Conservation (phyloP, 2,329 filamentous ascomycete genomes). For the Paraconiothyrium sp. region DNA sequence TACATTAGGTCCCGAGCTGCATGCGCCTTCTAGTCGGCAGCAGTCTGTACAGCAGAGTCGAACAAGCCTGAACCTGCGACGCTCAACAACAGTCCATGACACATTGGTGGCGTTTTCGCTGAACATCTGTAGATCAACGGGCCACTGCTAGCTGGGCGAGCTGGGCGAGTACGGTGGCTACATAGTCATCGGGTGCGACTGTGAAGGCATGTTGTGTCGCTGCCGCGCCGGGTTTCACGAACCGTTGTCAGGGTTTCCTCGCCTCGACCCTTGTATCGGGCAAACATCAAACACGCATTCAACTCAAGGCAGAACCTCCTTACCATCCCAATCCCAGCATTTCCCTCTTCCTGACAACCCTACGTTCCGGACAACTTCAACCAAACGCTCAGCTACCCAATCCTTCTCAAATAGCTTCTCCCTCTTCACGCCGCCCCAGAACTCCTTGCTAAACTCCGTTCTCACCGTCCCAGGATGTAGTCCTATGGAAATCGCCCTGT, state of each 20-base stretch:
- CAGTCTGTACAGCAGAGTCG: too few relatives aligned
- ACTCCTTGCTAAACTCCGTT: conserved; percentile 76
- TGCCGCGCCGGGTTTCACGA: too few relatives aligned
- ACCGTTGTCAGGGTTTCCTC: too few relatives aligned
- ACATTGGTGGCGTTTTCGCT: conserved; percentile 13
- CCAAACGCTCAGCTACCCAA: conserved; percentile 71
- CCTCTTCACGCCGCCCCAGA: conserved; percentile 71
- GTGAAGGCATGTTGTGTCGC: not conserved
- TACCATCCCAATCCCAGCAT: conserved; percentile 53
- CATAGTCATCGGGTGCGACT: not conserved
- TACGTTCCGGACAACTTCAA: conserved; percentile 72
- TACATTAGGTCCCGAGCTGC: too few relatives aligned
- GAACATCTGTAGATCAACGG: not conserved
- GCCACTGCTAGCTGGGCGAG: not conserved
- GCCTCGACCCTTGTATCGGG: not conserved
- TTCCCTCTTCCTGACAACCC: conserved; percentile 59
- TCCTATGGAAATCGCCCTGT: conserved; percentile 72
- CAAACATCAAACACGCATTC: not conserved
- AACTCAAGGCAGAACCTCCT: conserved; percentile 48
- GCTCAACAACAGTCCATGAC: conserved; percentile 9
- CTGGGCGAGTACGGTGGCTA: not conserved
- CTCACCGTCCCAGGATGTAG: conserved; percentile 85
- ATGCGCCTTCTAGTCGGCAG: not conserved
- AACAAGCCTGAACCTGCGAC: not conserved
- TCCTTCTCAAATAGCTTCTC: conserved; percentile 73